Percentiles rank a stretch among this genome's conserved stretches.
Conservation (phyloP, 768 basidiomycete genomes). For the Mycena polygramma region DNA sequence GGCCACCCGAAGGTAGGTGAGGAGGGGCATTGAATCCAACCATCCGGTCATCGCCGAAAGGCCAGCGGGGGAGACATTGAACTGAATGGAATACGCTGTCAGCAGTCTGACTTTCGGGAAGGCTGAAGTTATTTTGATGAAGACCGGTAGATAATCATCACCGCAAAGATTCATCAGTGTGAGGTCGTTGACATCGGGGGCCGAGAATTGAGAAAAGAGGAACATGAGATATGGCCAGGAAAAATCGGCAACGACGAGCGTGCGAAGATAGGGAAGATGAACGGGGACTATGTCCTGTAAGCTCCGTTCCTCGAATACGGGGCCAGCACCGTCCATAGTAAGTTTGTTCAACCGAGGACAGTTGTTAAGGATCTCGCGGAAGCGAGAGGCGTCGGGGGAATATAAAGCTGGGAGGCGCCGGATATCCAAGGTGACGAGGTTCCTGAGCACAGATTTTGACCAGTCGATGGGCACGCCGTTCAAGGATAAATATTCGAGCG, state of each 20-base stretch:
- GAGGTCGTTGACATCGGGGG: constrained; percentile 69
- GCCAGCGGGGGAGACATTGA: constrained; percentile 44
- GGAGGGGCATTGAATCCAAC: constrained; percentile 39
- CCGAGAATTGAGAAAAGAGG: constrained; percentile 61
- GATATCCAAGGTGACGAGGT: constrained; percentile 74
- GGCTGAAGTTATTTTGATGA: constrained; percentile 58
- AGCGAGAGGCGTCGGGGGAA: constrained; percentile 62
- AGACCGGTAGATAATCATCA: constrained; percentile 64
- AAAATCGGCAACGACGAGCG: constrained; percentile 69
- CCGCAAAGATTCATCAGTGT: constrained; percentile 68
- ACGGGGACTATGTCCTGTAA: constrained; percentile 51
- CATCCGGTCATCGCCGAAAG: constrained; percentile 50
- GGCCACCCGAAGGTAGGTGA: constrained; percentile 51
- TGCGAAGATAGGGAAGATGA: constrained; percentile 61
- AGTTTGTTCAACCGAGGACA: constrained; percentile 68
- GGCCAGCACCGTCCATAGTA: constrained; percentile 74
- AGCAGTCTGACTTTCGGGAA: constrained; percentile 69
- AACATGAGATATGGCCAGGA: constrained; percentile 61
- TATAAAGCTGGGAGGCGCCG: constrained; percentile 68
- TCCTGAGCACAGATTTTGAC: constrained; percentile 58
- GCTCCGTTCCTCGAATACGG: constrained; percentile 50
- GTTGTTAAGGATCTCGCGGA: constrained; percentile 63
- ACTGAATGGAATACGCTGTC: constrained; percentile 62
- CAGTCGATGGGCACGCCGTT: constrained; percentile 76
- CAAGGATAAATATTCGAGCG: constrained; percentile 65